phyloP scores from a whole-genome alignment of 148 eudicot species.

The Fagopyrum homotropicum region DNA sequence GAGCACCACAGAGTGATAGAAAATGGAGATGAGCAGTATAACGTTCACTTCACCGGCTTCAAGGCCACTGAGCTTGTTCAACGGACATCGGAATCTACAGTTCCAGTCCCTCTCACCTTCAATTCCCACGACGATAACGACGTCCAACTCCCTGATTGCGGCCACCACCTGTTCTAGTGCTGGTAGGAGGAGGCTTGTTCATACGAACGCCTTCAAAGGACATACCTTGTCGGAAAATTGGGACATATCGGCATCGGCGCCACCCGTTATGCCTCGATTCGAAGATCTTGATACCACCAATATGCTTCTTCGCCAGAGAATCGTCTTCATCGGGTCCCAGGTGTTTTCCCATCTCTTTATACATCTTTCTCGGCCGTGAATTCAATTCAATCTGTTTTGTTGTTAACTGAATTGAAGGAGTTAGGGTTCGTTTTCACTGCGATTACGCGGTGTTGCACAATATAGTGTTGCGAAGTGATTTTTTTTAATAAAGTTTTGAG shows the following conservation, averaged over 20 bases:
- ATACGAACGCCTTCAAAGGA: constrained; percentile 26
- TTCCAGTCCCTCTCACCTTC: constrained; percentile 18
- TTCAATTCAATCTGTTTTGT: not conserved
- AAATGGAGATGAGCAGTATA: constrained; percentile 43
- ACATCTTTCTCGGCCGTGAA: not conserved
- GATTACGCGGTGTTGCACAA: not conserved
- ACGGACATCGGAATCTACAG: constrained; percentile 8
- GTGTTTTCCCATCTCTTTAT: constrained; percentile 21
- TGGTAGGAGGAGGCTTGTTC: constrained; percentile 14
- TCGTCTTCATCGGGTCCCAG: constrained; percentile 81
- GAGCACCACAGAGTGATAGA: constrained; percentile 5
- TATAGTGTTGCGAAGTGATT: not conserved
- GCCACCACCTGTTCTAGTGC: not conserved
- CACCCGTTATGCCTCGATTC: constrained; percentile 62
- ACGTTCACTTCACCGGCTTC: constrained; percentile 37
- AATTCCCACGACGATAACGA: constrained; percentile 10
- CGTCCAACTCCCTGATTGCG: not conserved
- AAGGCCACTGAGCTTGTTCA: constrained; percentile 28
- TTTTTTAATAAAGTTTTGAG: not conserved
- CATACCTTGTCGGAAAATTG: constrained; percentile 45
- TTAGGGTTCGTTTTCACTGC: constrained; percentile 3
- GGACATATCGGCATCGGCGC: constrained; percentile 45
- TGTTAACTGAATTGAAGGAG: not conserved
- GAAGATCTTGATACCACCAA: constrained; percentile 88
- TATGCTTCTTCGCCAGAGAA: constrained; percentile 93